Evolutionary conservation across 352 stramenopile species (phyloP), one percentile per base, ranked within the genome.

Genomic region (Globisporangium recalcitrans): DNA sequence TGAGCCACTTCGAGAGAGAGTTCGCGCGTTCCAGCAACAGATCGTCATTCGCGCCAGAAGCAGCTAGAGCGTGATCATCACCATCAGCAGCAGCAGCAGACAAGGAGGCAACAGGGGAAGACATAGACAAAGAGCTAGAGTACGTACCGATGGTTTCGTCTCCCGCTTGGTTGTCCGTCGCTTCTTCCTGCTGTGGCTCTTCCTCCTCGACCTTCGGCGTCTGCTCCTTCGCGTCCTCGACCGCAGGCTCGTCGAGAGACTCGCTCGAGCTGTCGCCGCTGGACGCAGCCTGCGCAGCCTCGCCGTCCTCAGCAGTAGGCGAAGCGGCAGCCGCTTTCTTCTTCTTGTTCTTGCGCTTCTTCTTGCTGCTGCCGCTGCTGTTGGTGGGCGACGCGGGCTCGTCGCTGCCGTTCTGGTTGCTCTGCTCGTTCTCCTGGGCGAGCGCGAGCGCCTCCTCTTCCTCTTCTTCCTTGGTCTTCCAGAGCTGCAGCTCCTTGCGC

Each of bases 401-500:
- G 36, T 52, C 42, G 31, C 27, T 64, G 32, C 38, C 26, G 14
- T 70, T 58, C 36, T 75, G 65, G 52, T 77, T 63, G 29, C 64
- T 61, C 29, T 62, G 49, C 14, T 46, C 46, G 21, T 70, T 62
- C 3, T 72, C 52, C 53, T 31, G 54, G 24, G 40, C 22, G 59
- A 29, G 16, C 10, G 31, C 58, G 5, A 60, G 48, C 8, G 51
- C 63, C 1, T 65, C 44, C 0, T 64, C 55, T 27, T 51, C 52
- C 36, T 71, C 52, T 4, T 77, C 67, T 16, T 78, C 64, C 52
- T 73, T 63, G 31, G 70, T 56, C 40, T 72, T 74, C 77, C 79
- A 89, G 21, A 64, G 59, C 64, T 87, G 75, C 58, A 90, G 71
- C 68, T 90, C 73, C 69, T 90, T 92, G 66, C 79, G 77, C 70